These are phyloP conservation scores for Globisporangium cylindrosporum DNA, from an alignment of 352 stramenopile genomes.

Conservation along the genomic window DNA sequence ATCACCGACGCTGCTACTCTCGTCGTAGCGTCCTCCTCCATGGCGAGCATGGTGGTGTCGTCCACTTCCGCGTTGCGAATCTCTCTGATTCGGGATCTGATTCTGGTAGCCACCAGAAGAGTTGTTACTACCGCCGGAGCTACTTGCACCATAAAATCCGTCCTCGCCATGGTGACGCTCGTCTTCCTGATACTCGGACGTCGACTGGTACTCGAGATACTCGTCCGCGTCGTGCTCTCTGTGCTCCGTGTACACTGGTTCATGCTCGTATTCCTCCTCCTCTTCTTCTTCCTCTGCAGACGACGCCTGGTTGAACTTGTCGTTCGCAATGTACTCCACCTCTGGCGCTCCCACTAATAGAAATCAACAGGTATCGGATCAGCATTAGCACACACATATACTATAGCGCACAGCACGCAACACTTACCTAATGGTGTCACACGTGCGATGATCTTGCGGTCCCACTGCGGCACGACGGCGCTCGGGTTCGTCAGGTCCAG, in stretches of 20 bases:
- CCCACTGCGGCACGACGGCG: conserved; percentile 57
- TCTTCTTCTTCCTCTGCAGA: conserved; percentile 2
- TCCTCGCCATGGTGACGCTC: conserved; percentile 1
- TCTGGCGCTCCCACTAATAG: conserved; percentile 35
- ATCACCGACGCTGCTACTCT: conserved; percentile 15
- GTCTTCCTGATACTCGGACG: conserved; percentile 39
- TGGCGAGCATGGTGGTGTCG: conserved; percentile 18
- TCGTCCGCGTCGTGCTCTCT: conserved; percentile 27
- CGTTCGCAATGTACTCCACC: conserved; percentile 33
- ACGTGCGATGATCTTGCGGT: conserved; percentile 68
- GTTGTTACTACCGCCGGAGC: conserved; percentile 19
- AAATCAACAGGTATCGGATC: neutral
- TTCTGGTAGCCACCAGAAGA: conserved; percentile 14
- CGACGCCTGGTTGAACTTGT: neutral
- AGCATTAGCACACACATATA: neutral
- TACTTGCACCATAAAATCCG: conserved; percentile 19
- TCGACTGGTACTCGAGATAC: conserved; percentile 60
- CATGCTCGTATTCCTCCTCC: neutral
- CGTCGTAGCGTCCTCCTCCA: conserved; percentile 34
- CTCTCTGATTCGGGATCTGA: conserved; percentile 13
- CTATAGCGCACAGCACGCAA: neutral
- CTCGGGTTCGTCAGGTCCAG: conserved; percentile 71
- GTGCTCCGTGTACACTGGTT: conserved; percentile 10
- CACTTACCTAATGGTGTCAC: conserved; percentile 44
- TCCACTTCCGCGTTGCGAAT: conserved; percentile 8